These are phyloP conservation scores for Casuarina equisetifolia DNA, from an alignment of 306 rosid genomes.

Conservation along the genomic window DNA sequence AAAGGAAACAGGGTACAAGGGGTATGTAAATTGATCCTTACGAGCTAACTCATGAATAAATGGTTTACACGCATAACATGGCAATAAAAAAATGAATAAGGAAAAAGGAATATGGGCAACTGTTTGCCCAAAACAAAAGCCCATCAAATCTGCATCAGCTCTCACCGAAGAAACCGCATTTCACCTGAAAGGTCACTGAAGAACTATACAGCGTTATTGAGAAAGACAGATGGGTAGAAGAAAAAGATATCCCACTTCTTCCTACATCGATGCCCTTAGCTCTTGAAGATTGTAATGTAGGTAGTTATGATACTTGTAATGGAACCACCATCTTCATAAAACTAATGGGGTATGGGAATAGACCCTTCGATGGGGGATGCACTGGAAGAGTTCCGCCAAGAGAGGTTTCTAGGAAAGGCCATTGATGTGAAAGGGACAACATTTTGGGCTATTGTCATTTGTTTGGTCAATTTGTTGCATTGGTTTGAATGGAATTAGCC, in stretches of 20 bases:
- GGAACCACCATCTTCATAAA: constrained; percentile 28
- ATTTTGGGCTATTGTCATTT: constrained; percentile 37
- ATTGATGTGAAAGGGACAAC: constrained; percentile 36
- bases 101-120: too few relatives aligned
- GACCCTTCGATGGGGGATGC: constrained; percentile 31
- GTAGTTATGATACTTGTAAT: constrained; percentile 20
- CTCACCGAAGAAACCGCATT: constrained; percentile 34
- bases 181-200: constrained; percentile 26
- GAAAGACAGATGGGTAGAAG: constrained; percentile 37
- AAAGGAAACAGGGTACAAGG: too few relatives aligned
- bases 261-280: constrained; percentile 37
- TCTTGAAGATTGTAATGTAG: background rate
- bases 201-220: constrained; percentile 39
- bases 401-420: constrained; percentile 28
- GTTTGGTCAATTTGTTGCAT: background rate
- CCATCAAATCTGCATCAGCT: too few relatives aligned
- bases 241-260: constrained; percentile 36
- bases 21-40: too few relatives aligned
- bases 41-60: too few relatives aligned
- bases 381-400: constrained; percentile 27
- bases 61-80: too few relatives aligned
- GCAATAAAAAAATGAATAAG: too few relatives aligned
- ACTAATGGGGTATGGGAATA: constrained; percentile 38
- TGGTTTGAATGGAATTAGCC: too few relatives aligned
- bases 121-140: too few relatives aligned